A percentile compares a stretch with the other conserved stretches of the same genome.
phyloP scores from a whole-genome alignment of 805 yeast species.

The Kazachstania kunashirensis region DNA sequence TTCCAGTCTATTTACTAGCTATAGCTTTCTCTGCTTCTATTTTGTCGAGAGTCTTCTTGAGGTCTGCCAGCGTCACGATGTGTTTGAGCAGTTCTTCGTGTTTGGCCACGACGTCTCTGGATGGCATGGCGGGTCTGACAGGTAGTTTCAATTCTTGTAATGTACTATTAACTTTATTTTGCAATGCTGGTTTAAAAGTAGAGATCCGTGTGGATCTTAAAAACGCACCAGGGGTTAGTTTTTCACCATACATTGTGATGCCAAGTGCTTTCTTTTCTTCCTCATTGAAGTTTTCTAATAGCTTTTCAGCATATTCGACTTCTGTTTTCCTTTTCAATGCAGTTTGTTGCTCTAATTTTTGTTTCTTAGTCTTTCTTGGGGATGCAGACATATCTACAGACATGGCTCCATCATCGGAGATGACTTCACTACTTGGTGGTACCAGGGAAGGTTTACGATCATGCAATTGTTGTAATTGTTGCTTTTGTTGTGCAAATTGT shows the following conservation, averaged over 20 bases:
- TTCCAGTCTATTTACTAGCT: too few species aligned
- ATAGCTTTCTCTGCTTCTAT: slow-evolving; percentile 63
- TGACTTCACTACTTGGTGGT: neutral
- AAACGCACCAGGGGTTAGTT: slow-evolving; percentile 65
- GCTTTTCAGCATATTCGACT: slow-evolving; percentile 28
- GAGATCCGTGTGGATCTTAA: slow-evolving; percentile 73
- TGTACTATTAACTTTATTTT: slow-evolving; percentile 47
- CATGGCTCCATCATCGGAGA: too few species aligned
- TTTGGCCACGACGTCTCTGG: slow-evolving; percentile 62
- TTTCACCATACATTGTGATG: slow-evolving; percentile 65
- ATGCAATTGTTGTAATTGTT: slow-evolving; percentile 26
- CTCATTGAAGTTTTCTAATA: slow-evolving; percentile 40
- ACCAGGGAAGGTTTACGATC: slow-evolving; percentile 9
- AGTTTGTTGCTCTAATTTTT: slow-evolving; percentile 25
- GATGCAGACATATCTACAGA: slow-evolving; percentile 5
- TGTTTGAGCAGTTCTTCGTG: slow-evolving; percentile 67
- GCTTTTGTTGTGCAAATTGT: slow-evolving; percentile 32
- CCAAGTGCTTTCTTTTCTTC: slow-evolving; percentile 85
- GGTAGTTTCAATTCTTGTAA: slow-evolving; percentile 76
- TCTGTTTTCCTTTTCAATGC: slow-evolving; percentile 26
- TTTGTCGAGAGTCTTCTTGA: slow-evolving; percentile 81
- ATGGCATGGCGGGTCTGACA: slow-evolving; percentile 77
- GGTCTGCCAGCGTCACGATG: slow-evolving; percentile 64
- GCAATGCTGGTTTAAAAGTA: slow-evolving; percentile 68
- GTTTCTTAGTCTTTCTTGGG: slow-evolving; percentile 25